Conservation (phyloP, 371 early-diverging fungal species). For the Dichotomocladium elegans region DNA sequence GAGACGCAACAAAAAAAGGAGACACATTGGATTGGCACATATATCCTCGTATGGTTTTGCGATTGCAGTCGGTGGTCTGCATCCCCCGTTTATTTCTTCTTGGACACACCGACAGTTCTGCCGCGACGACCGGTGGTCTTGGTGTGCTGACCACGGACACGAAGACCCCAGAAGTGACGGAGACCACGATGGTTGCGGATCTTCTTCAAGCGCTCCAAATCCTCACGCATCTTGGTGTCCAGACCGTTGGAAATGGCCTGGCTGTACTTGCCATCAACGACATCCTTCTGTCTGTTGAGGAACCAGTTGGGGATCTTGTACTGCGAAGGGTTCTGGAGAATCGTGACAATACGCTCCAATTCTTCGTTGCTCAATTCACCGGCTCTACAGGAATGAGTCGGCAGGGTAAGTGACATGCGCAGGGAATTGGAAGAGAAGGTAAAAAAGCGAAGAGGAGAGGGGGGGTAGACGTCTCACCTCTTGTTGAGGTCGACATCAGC, state of each 20-base stretch:
- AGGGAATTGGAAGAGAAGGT: no score
- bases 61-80: no score
- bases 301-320: conserved; percentile 99
- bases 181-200: conserved; percentile 93
- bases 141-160: conserved; percentile 93
- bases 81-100: conserved; percentile 97
- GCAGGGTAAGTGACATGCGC: neutral
- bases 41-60: no score
- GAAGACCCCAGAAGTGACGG: conserved; percentile 96
- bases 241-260: conserved; percentile 95
- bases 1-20: no score
- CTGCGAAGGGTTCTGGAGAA: conserved; percentile 89
- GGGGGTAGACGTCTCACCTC: conserved; percentile 88
- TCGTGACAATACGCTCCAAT: conserved; percentile 85
- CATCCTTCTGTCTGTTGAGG: conserved; percentile 98
- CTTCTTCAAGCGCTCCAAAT: conserved; percentile 96
- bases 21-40: no score
- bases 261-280: conserved; percentile 87
- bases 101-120: conserved; percentile 95
- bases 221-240: conserved; percentile 96
- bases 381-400: conserved; percentile 58
- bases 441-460: no score
- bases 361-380: conserved; percentile 96
- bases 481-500: conserved; percentile 95
- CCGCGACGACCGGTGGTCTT: conserved; percentile 99